Evolutionary conservation across 768 basidiomycete species (phyloP).

Genomic region (Gymnopilus junonius): DNA sequence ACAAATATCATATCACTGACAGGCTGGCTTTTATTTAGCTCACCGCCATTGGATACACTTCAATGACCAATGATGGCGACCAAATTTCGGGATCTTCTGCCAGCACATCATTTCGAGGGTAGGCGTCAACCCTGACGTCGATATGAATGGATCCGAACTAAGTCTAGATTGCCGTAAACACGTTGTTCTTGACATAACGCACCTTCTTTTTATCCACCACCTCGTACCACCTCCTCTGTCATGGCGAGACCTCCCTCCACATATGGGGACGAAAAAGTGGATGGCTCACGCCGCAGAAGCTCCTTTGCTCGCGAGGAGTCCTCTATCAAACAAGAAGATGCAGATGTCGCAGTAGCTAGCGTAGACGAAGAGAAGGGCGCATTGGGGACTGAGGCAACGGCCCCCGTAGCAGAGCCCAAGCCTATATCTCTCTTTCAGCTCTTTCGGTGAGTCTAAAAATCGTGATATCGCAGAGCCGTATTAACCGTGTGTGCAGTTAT

Average conservation of each 20-base stretch:
- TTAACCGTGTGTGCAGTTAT: slow-evolving; percentile 51
- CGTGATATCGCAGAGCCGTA: neutral
- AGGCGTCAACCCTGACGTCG: neutral
- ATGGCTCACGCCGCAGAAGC: neutral
- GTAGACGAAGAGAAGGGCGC: neutral
- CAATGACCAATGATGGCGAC: neutral
- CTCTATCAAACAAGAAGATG: neutral
- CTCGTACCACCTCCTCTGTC: neutral
- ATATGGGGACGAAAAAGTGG: neutral
- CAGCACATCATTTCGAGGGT: neutral
- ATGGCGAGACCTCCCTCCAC: neutral
- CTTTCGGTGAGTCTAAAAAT: slow-evolving; percentile 44
- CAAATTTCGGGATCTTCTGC: neutral
- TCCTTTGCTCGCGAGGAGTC: neutral
- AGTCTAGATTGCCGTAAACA: neutral
- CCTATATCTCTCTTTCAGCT: slow-evolving; percentile 47
- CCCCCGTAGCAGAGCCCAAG: neutral
- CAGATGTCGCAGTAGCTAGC: neutral
- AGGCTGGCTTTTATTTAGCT: no score
- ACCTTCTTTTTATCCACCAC: neutral
- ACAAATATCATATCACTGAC: no score
- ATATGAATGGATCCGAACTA: neutral
- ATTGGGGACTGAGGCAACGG: neutral
- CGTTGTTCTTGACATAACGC: neutral
- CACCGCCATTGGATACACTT: neutral